These are phyloP conservation scores for Blastobotrys serpentis DNA, from an alignment of 1,139 yeast species.

Conservation along the genomic window DNA sequence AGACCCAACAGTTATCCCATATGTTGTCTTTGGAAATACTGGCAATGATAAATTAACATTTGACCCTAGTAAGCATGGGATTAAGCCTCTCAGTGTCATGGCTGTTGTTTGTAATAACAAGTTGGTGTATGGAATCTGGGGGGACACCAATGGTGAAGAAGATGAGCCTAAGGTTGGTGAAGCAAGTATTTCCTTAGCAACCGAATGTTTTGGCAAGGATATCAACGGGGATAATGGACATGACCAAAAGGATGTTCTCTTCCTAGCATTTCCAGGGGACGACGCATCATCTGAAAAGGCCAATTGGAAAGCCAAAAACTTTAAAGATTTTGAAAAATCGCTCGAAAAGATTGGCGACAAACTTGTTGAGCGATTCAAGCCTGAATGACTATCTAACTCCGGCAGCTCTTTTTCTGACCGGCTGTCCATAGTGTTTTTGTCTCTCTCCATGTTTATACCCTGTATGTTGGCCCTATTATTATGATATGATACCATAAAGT, in stretches of 20 bases:
- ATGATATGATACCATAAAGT: background rate
- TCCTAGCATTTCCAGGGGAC: slow-evolving; percentile 49
- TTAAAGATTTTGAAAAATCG: slow-evolving; percentile 15
- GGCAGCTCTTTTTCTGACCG: background rate
- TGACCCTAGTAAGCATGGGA: slow-evolving; percentile 13
- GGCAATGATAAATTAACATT: slow-evolving; percentile 9
- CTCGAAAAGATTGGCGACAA: slow-evolving; percentile 12
- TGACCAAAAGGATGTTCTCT: slow-evolving; percentile 53
- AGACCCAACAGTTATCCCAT: slow-evolving; percentile 12
- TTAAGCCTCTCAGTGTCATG: slow-evolving; percentile 15
- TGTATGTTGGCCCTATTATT: background rate
- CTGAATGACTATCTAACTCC: slow-evolving; percentile 5
- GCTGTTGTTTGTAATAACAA: slow-evolving; percentile 14
- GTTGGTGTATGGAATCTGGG: slow-evolving; percentile 17
- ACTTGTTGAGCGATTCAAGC: slow-evolving; percentile 22
- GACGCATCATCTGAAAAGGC: slow-evolving; percentile 40
- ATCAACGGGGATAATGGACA: slow-evolving; percentile 45
- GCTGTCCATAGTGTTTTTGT: background rate
- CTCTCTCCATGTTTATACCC: background rate
- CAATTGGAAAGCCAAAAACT: slow-evolving; percentile 14
- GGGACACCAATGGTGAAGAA: slow-evolving; percentile 14
- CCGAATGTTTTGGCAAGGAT: slow-evolving; percentile 14
- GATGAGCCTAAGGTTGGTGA: slow-evolving; percentile 14
- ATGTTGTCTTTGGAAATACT: slow-evolving; percentile 15
- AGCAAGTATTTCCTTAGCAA: slow-evolving; percentile 15